phyloP scores from a whole-genome alignment of 2,329 filamentous ascomycete genomes.

The Didymella segeticola region DNA sequence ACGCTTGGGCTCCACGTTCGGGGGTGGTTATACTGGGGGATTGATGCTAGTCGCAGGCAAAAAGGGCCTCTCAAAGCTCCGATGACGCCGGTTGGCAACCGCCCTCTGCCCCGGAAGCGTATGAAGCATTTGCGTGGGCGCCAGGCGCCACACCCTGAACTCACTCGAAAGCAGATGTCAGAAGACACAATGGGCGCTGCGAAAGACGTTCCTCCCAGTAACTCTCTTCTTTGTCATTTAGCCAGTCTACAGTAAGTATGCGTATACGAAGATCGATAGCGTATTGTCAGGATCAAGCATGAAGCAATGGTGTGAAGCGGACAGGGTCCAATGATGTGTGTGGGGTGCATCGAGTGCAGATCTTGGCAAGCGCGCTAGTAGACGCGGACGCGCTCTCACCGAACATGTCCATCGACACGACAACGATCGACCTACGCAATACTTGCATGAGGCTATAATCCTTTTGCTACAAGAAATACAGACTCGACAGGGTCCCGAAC shows the following conservation, averaged over 20 bases:
- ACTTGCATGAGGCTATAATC: background rate
- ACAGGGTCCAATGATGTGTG: background rate
- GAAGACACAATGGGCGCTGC: no score
- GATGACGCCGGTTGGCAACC: no score
- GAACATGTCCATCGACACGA: constrained; percentile 6
- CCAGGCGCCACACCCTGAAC: no score
- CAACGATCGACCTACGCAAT: background rate
- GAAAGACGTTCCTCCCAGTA: no score
- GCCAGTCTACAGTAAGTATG: no score
- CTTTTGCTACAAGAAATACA: background rate
- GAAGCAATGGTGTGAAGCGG: constrained; percentile 4
- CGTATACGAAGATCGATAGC: background rate
- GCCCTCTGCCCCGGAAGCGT: no score
- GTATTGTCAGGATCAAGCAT: background rate
- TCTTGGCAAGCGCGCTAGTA: constrained; percentile 14
- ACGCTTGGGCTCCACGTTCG: no score
- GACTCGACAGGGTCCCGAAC: background rate
- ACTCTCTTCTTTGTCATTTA: background rate
- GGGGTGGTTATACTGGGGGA: no score
- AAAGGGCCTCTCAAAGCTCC: no score
- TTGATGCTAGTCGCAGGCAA: no score
- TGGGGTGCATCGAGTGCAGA: constrained; percentile 3
- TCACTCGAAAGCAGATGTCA: no score
- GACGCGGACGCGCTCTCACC: constrained; percentile 5
- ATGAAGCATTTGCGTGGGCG: no score